Conservation (phyloP, 1,284 basidiomycete species). For the Microbotryum lychnidis-dioicae region DNA sequence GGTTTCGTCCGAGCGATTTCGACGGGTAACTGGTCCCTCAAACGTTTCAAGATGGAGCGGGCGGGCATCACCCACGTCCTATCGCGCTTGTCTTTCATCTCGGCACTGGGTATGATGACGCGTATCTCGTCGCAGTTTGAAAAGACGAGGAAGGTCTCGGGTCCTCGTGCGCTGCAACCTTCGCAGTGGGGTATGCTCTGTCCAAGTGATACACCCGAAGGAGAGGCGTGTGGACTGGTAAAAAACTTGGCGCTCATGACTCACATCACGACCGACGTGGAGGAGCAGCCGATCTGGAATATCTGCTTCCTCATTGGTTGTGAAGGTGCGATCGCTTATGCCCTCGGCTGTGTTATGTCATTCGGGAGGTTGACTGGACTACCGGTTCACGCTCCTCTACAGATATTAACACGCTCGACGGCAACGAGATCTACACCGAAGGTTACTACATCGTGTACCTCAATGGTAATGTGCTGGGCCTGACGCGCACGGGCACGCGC, state of each 20-base stretch:
- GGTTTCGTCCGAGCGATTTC: slow-evolving; percentile 98
- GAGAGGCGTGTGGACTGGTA: slow-evolving; percentile 96
- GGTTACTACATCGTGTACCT: slow-evolving; percentile 93
- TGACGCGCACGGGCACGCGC: slow-evolving; percentile 74
- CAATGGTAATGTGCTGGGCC: slow-evolving; percentile 90
- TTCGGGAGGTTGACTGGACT: background rate
- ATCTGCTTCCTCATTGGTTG: slow-evolving; percentile 90
- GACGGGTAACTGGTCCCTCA: slow-evolving; percentile 98
- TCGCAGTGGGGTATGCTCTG: slow-evolving; percentile 99
- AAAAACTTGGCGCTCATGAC: slow-evolving; percentile 99
- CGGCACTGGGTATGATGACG: slow-evolving; percentile 99
- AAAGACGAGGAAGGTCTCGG: slow-evolving; percentile 98
- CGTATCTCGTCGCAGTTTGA: slow-evolving; percentile 98
- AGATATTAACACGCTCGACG: slow-evolving; percentile 90
- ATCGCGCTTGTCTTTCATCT: slow-evolving; percentile 89
- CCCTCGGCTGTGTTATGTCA: background rate
- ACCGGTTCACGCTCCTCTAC: background rate
- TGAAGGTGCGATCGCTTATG: slow-evolving; percentile 55
- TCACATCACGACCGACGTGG: slow-evolving; percentile 98
- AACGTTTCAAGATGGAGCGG: slow-evolving; percentile 99
- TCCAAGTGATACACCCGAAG: slow-evolving; percentile 97
- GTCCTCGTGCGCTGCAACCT: slow-evolving; percentile 92
- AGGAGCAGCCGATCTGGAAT: slow-evolving; percentile 85
- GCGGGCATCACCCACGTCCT: slow-evolving; percentile 98
- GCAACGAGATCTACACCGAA: slow-evolving; percentile 87